Evolutionary conservation across 495 filamentous ascomycete genomes (phyloP).

Genomic region (Pseudomonodictys pantanalensis): DNA sequence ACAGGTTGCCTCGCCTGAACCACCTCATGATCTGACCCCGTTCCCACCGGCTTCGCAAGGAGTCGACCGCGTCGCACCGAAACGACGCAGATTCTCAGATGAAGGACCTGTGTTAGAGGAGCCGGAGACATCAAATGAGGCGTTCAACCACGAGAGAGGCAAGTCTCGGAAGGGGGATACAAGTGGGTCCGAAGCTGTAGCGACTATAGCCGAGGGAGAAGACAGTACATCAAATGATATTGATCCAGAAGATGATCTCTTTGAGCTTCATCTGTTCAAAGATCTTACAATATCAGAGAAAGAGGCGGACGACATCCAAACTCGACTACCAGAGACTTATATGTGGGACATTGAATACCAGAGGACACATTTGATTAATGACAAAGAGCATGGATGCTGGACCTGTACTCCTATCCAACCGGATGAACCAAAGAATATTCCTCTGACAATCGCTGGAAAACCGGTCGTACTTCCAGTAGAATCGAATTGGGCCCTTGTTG

Average conservation of each 20-base stretch:
- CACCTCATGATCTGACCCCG: no score
- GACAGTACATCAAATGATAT: background rate
- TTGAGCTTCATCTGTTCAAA: background rate
- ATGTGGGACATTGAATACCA: slow-evolving; percentile 22
- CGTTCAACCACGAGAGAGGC: no score
- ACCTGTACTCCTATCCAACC: slow-evolving; percentile 9
- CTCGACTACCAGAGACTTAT: slow-evolving; percentile 9
- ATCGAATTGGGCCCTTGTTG: slow-evolving; percentile 14
- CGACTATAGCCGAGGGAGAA: no score
- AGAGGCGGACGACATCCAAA: slow-evolving; percentile 11
- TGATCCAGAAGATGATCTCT: background rate
- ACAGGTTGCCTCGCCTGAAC: no score
- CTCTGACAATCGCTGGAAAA: slow-evolving; percentile 10
- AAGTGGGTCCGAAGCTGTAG: no score
- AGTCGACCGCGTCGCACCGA: no score
- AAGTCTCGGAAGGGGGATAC: no score
- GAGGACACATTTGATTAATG: background rate
- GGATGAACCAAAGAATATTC: slow-evolving; percentile 1
- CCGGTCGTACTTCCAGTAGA: slow-evolving; percentile 19
- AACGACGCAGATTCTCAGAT: no score
- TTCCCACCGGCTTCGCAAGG: no score
- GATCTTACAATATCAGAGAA: background rate
- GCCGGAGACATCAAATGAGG: no score
- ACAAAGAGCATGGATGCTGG: slow-evolving; percentile 4
- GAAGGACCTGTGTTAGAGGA: no score